Conservation (phyloP, 1,139 yeast genomes). For the Geotrichum fermentans region DNA sequence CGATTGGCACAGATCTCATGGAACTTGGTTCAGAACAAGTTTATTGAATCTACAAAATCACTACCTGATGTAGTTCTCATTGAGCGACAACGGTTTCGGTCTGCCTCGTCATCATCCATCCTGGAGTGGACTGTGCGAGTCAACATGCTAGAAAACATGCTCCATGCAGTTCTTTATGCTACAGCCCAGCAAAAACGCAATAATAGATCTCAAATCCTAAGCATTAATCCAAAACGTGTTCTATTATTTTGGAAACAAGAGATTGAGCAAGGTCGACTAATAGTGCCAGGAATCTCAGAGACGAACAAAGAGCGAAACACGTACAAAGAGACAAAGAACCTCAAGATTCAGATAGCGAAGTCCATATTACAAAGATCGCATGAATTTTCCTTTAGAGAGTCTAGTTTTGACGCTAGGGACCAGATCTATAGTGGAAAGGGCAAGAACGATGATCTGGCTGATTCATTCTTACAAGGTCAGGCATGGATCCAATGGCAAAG, state of each 20-base stretch:
- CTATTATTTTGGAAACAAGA: slow-evolving; percentile 12
- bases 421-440: slow-evolving; percentile 23
- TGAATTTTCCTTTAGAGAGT: neutral
- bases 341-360: slow-evolving; percentile 9
- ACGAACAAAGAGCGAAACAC: neutral
- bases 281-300: neutral
- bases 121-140: slow-evolving; percentile 50
- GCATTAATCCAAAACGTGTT: slow-evolving; percentile 15
- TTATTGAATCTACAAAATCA: slow-evolving; percentile 15
- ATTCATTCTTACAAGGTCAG: slow-evolving; percentile 54
- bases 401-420: neutral
- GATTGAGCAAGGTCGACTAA: neutral
- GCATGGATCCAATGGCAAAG: slow-evolving; percentile 49
- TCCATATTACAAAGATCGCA: neutral
- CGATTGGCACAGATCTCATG: slow-evolving; percentile 27
- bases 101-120: slow-evolving; percentile 44
- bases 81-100: slow-evolving; percentile 54
- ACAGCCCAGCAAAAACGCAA: slow-evolving; percentile 5
- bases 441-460: slow-evolving; percentile 60
- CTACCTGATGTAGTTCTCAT: slow-evolving; percentile 44
- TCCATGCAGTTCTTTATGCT: slow-evolving; percentile 35
- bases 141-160: slow-evolving; percentile 50
- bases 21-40: slow-evolving; percentile 25
- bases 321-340: slow-evolving; percentile 12
- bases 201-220: slow-evolving; percentile 12